Conservation (phyloP, 768 basidiomycete species). For the Suillus occidentalis region DNA sequence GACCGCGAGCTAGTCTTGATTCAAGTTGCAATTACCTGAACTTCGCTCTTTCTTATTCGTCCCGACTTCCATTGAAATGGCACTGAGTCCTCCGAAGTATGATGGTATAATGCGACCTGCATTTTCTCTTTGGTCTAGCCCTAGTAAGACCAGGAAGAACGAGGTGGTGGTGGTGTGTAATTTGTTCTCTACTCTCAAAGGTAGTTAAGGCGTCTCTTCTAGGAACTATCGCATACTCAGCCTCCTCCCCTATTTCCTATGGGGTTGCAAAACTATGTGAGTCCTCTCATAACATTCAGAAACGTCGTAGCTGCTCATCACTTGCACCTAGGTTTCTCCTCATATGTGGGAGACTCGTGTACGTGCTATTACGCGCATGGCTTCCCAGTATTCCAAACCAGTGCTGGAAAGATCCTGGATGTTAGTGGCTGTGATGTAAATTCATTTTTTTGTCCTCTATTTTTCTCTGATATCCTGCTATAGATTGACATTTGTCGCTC, state of each 20-base stretch:
- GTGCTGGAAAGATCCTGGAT: constrained; percentile 45
- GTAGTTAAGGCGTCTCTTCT: neutral
- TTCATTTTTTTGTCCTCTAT: constrained; percentile 13
- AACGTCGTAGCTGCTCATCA: neutral
- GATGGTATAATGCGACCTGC: neutral
- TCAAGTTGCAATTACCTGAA: neutral
- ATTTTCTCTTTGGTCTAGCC: constrained; percentile 10
- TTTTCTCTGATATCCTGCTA: constrained; percentile 1
- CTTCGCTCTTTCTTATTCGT: neutral
- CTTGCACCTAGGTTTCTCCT: constrained; percentile 35
- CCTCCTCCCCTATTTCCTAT: constrained; percentile 34
- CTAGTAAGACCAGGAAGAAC: constrained; percentile 16
- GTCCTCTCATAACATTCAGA: constrained; percentile 5
- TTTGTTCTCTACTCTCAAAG: neutral
- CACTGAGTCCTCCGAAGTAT: constrained; percentile 1
- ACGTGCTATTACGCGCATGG: constrained; percentile 35
- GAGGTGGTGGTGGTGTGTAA: constrained; percentile 28
- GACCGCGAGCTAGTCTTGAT: neutral
- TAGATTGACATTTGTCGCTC: constrained; percentile 42
- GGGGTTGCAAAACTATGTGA: constrained; percentile 40
- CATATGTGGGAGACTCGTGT: constrained; percentile 47
- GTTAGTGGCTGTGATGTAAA: constrained; percentile 39
- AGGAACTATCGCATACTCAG: constrained; percentile 38
- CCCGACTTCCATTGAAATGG: neutral
- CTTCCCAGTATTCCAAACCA: constrained; percentile 43